These are phyloP conservation scores for Lasiosphaeria hispida DNA, from an alignment of 495 filamentous ascomycete species.

Conservation along the genomic window DNA sequence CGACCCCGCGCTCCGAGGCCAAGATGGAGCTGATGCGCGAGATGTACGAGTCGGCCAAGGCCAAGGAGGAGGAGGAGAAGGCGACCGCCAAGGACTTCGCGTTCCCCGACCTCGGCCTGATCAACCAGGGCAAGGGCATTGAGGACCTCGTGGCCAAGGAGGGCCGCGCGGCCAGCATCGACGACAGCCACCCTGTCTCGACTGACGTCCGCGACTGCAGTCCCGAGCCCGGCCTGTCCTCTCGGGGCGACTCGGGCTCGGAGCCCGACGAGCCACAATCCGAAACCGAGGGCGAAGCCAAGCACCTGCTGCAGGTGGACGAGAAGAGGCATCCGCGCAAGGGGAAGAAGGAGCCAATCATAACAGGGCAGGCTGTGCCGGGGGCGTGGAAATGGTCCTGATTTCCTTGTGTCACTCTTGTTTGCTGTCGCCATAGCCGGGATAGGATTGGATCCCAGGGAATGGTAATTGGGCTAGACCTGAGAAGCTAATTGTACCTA, in stretches of 20 bases:
- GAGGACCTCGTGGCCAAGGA: constrained; percentile 2
- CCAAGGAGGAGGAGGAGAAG: constrained; percentile 18
- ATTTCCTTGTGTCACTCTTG: constrained; percentile 1
- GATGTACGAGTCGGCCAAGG: constrained; percentile 38
- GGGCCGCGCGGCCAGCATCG: background rate
- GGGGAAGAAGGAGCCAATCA: constrained; percentile 6
- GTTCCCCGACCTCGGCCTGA: constrained; percentile 6
- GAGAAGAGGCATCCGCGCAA: background rate
- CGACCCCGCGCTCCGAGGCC: constrained; percentile 34
- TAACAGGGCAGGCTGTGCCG: constrained; percentile 14
- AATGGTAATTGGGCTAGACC: too few species aligned
- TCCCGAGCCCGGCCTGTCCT: constrained; percentile 6
- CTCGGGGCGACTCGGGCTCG: background rate
- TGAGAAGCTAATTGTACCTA: too few species aligned
- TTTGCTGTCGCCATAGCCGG: background rate
- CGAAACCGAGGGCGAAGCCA: background rate
- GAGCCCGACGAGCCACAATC: background rate
- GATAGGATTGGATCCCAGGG: too few species aligned
- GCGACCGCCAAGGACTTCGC: background rate
- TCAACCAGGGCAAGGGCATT: background rate
- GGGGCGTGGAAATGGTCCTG: constrained; percentile 22
- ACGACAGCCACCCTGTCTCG: constrained; percentile 12
- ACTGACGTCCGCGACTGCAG: constrained; percentile 17
- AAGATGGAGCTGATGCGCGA: constrained; percentile 26
- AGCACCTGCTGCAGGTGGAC: background rate